Evolutionary conservation across 2,329 filamentous ascomycete genomes (phyloP).

Genomic region (Fusarium sp.): DNA sequence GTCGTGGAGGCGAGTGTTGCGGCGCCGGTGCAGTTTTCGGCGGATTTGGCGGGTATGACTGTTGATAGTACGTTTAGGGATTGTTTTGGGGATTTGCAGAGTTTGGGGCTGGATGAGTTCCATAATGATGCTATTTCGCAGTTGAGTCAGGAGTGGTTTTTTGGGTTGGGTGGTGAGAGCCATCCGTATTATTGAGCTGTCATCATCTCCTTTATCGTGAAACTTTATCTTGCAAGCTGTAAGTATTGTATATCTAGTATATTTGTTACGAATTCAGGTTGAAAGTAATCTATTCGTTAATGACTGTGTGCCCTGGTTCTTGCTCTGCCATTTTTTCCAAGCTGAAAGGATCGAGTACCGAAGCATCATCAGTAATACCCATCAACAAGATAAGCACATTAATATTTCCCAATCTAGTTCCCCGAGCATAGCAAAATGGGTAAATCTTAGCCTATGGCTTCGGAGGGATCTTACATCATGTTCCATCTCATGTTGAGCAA

Average conservation of each 20-base stretch:
- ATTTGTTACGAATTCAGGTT: not conserved
- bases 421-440: fast-evolving
- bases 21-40: constrained; percentile 4
- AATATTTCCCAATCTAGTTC: fast-evolving
- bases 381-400: not conserved
- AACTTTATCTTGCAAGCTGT: not conserved
- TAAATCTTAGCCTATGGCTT: fast-evolving
- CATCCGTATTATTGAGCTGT: constrained; percentile 22
- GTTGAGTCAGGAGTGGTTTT: constrained; percentile 36
- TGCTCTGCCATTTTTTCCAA: not conserved
- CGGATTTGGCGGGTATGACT: constrained; percentile 40
- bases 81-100: constrained; percentile 47
- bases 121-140: constrained; percentile 43
- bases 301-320: not conserved
- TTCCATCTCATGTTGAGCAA: not conserved
- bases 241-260: fast-evolving
- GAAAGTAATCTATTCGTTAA: not conserved
- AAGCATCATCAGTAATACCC: too few species aligned
- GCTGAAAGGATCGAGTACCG: too few species aligned
- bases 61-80: constrained; percentile 52
- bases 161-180: constrained; percentile 26
- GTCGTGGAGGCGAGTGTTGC: constrained; percentile 44
- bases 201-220: not conserved
- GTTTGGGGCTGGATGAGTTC: constrained; percentile 36
- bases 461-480: fast-evolving